These are phyloP conservation scores for Cladophialophora carrionii DNA, from an alignment of 2,329 filamentous ascomycete species.

Conservation along the genomic window DNA sequence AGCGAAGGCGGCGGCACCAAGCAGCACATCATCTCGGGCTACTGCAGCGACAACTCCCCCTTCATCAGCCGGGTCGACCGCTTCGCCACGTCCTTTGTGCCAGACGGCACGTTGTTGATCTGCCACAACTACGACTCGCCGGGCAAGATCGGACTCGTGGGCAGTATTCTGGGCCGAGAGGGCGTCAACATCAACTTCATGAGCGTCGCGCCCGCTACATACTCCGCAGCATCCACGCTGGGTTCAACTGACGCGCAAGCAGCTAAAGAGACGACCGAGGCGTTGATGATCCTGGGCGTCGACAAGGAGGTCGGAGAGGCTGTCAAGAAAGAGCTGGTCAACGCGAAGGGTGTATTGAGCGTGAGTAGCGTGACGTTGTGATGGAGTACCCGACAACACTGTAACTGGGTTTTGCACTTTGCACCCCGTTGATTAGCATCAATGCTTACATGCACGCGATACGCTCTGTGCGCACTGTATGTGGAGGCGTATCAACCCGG, in stretches of 20 bases:
- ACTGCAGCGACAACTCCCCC: conserved; percentile 44
- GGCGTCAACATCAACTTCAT: conserved; percentile 80
- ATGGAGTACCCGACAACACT: background rate
- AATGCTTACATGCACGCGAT: background rate
- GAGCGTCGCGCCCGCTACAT: conserved; percentile 63
- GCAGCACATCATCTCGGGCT: conserved; percentile 57
- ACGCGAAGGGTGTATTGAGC: conserved; percentile 57
- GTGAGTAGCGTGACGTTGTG: conserved; percentile 56
- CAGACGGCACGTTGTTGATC: conserved; percentile 74
- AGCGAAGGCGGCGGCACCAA: conserved; percentile 18
- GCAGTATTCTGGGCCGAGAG: conserved; percentile 68
- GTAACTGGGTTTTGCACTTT: background rate
- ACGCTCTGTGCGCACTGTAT: background rate
- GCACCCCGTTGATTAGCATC: background rate
- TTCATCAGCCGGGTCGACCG: conserved; percentile 74
- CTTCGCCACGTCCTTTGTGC: conserved; percentile 73
- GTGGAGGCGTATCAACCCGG: background rate
- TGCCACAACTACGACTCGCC: conserved; percentile 80
- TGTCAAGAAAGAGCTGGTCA: conserved; percentile 55
- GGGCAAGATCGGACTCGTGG: conserved; percentile 81
- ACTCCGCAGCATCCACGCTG: conserved; percentile 20
- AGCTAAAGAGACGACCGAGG: conserved; percentile 55
- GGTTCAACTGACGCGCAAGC: conserved; percentile 34
- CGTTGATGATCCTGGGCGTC: conserved; percentile 79
- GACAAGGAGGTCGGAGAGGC: conserved; percentile 65